These are phyloP conservation scores for Globisporangium viniferum DNA, from an alignment of 352 stramenopile genomes.

Conservation along the genomic window DNA sequence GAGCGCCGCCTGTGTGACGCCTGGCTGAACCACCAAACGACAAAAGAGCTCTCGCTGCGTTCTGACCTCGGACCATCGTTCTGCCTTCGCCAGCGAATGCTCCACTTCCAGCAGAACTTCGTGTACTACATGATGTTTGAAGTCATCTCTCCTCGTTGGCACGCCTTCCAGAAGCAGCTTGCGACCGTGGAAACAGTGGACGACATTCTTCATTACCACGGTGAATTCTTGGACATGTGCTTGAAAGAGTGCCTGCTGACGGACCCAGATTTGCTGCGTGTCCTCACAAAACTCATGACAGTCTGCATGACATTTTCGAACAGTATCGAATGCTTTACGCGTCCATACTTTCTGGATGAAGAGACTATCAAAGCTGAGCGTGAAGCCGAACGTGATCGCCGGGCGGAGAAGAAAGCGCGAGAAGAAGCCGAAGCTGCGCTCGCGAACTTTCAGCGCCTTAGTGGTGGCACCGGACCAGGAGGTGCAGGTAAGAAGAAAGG, in stretches of 20 bases:
- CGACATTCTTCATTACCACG: conserved; percentile 93
- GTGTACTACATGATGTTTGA: conserved; percentile 99
- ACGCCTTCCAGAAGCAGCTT: conserved; percentile 87
- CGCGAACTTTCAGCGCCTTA: conserved; percentile 45
- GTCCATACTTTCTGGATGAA: conserved; percentile 79
- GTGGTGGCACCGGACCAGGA: conserved; percentile 12
- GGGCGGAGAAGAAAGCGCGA: conserved; percentile 74
- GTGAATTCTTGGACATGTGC: conserved; percentile 95
- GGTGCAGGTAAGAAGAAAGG: conserved; percentile 49
- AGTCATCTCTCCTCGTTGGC: conserved; percentile 93
- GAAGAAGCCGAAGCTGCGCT: conserved; percentile 78
- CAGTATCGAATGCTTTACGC: conserved; percentile 91
- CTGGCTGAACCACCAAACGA: conserved; percentile 95
- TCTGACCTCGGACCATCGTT: conserved; percentile 90
- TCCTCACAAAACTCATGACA: conserved; percentile 96
- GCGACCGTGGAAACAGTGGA: conserved; percentile 86
- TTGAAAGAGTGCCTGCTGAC: conserved; percentile 97
- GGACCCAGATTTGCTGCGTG: conserved; percentile 91
- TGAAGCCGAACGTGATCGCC: conserved; percentile 69
- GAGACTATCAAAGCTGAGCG: conserved; percentile 83
- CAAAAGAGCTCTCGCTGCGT: conserved; percentile 88
- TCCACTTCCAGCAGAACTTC: conserved; percentile 99
- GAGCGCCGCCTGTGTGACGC: conserved; percentile 93
- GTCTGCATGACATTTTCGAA: conserved; percentile 95
- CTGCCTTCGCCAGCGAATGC: conserved; percentile 96